phyloP scores from a whole-genome alignment of 2,329 filamentous ascomycete species.

The Ascochyta lentis region DNA sequence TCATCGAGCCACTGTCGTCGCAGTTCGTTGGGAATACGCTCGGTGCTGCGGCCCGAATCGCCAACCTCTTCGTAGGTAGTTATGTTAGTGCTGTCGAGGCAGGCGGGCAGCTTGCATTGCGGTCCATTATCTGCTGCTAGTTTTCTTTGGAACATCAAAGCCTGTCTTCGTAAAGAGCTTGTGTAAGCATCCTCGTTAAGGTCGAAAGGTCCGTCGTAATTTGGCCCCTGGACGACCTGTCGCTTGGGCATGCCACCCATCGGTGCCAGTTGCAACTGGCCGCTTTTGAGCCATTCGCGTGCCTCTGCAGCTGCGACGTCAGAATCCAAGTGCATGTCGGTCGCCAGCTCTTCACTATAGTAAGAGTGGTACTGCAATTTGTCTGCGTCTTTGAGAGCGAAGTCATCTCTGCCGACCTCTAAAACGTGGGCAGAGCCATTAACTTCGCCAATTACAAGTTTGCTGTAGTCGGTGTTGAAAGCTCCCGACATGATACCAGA shows the following conservation, averaged over 20 bases:
- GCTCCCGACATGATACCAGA: conserved; percentile 65
- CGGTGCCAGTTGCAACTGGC: conserved; percentile 45
- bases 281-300: conserved; percentile 35
- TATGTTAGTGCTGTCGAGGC: conserved; percentile 43
- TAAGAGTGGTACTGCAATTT: conserved; percentile 41
- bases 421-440: conserved; percentile 62
- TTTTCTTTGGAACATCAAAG: conserved; percentile 42
- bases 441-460: conserved; percentile 64
- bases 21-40: conserved; percentile 52
- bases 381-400: conserved; percentile 35
- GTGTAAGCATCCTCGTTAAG: conserved; percentile 28
- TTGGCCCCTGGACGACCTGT: conserved; percentile 55
- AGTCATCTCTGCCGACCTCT: conserved; percentile 49
- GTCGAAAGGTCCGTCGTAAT: conserved; percentile 51
- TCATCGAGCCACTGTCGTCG: conserved; percentile 33
- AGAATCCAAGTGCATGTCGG: background rate
- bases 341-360: conserved; percentile 3
- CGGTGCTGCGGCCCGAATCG: conserved; percentile 49
- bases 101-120: conserved; percentile 32
- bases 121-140: conserved; percentile 24
- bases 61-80: conserved; percentile 47
- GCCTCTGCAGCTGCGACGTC: conserved; percentile 39
- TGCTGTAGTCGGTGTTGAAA: conserved; percentile 62
- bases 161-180: conserved; percentile 34
- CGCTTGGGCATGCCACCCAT: conserved; percentile 53